Percentiles rank a stretch among this genome's conserved stretches.
These are phyloP conservation scores for Diplocarpon mali DNA, from an alignment of 2,329 filamentous ascomycete genomes.

Conservation along the genomic window DNA sequence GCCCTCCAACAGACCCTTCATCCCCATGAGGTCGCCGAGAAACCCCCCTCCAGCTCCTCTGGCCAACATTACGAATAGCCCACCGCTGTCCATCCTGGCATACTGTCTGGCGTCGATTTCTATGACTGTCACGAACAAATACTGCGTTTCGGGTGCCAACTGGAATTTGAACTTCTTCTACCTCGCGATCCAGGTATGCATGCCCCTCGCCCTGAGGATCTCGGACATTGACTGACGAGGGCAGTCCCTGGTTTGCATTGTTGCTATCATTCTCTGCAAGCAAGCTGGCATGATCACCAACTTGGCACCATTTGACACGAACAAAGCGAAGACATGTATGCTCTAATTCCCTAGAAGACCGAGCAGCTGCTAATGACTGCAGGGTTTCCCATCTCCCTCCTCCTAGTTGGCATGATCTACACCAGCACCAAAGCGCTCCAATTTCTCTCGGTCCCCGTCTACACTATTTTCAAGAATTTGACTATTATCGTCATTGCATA, in stretches of 20 bases:
- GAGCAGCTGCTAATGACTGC: conserved; percentile 9
- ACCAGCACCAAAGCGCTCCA: conserved; percentile 92
- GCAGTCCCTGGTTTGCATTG: conserved; percentile 81
- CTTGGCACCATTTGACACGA: conserved; percentile 67
- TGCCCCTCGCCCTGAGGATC: conserved; percentile 24
- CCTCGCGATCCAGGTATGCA: conserved; percentile 77
- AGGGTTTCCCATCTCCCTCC: conserved; percentile 95
- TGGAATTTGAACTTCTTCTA: conserved; percentile 98
- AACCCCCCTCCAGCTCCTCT: conserved; percentile 13
- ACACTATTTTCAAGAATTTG: conserved; percentile 99
- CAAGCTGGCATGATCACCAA: conserved; percentile 71
- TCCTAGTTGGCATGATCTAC: conserved; percentile 98
- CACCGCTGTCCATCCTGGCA: conserved; percentile 67
- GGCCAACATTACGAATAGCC: conserved; percentile 55
- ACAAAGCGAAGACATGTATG: conserved; percentile 88
- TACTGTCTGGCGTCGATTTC: conserved; percentile 96
- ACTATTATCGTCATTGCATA: conserved; percentile 98
- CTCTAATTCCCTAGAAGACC: background rate
- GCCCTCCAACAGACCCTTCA: conserved; percentile 29
- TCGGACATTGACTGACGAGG: background rate
- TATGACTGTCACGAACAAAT: conserved; percentile 99
- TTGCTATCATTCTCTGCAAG: conserved; percentile 75
- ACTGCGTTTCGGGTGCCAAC: conserved; percentile 77
- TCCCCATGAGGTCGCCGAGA: conserved; percentile 22
- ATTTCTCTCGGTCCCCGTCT: conserved; percentile 93